Conservation (phyloP, 2,329 filamentous ascomycete species). For the Macrophomina phaseolina region DNA sequence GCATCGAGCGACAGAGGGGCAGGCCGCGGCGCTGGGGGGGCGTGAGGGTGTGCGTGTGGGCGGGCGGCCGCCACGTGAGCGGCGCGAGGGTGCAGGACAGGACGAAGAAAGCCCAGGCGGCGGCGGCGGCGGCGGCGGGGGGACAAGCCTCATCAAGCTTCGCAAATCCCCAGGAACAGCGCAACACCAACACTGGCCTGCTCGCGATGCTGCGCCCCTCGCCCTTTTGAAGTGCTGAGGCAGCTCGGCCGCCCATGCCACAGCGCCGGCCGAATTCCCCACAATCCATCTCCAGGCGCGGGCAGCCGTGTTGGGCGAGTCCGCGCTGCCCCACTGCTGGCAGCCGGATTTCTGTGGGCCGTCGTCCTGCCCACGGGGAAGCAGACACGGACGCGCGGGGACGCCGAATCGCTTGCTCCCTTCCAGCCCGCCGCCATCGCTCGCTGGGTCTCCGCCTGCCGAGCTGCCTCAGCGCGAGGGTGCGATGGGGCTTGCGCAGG, state of each 20-base stretch:
- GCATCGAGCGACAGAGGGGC: neutral
- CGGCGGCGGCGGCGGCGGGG: neutral
- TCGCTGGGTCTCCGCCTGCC: neutral
- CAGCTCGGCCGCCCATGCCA: neutral
- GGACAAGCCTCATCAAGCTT: slow-evolving; percentile 8
- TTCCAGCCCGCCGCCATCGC: neutral
- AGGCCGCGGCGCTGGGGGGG: neutral
- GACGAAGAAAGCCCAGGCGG: neutral
- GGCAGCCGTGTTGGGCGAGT: neutral
- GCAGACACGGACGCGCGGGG: slow-evolving; percentile 2
- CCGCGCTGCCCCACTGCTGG: slow-evolving; percentile 1
- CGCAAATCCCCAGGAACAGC: neutral
- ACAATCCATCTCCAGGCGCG: slow-evolving; percentile 3
- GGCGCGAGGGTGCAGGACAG: neutral
- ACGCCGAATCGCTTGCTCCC: neutral
- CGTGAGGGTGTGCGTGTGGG: neutral
- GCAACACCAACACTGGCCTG: neutral
- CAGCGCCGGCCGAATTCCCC: neutral
- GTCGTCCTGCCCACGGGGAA: slow-evolving; percentile 9
- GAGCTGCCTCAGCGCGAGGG: neutral
- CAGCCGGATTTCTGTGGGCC: neutral
- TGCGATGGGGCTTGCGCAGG: neutral
- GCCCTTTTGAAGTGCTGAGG: neutral
- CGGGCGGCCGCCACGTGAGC: neutral
- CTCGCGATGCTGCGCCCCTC: neutral